phyloP scores from a whole-genome alignment of 148 eudicot species.

The Drosera capensis region DNA sequence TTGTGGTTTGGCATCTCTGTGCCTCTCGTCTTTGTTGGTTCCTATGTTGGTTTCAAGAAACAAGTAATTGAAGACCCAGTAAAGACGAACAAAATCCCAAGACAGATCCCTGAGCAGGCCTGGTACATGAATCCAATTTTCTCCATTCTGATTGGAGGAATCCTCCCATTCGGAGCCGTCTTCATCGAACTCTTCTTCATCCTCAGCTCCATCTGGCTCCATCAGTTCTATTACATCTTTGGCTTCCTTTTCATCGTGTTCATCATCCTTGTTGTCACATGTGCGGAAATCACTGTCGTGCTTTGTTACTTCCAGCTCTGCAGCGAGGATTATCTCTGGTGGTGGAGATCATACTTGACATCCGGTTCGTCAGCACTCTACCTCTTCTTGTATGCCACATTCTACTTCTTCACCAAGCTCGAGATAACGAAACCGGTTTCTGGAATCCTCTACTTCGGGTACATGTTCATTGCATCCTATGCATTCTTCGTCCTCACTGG shows the following conservation, averaged over 20 bases:
- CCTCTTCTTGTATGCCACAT: conserved; percentile 30
- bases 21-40: conserved; percentile 29
- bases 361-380: conserved; percentile 38
- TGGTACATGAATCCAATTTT: conserved; percentile 45
- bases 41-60: conserved; percentile 27
- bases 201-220: conserved; percentile 37
- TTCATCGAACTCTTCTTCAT: conserved; percentile 43
- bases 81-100: too few relatives aligned
- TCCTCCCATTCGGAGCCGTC: conserved; percentile 38
- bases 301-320: conserved; percentile 42
- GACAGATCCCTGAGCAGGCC: conserved; percentile 39
- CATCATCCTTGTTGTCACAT: conserved; percentile 31
- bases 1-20: conserved; percentile 41
- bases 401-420: conserved; percentile 43
- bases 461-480: conserved; percentile 40
- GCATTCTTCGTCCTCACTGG: too few relatives aligned
- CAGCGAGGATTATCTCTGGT: conserved; percentile 36
- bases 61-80: conserved; percentile 26
- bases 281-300: conserved; percentile 34
- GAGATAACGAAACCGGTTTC: conserved; percentile 36
- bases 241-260: conserved; percentile 36
- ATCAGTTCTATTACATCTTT: conserved; percentile 37
- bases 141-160: conserved; percentile 35
- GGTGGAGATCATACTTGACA: conserved; percentile 42
- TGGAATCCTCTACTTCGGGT: conserved; percentile 38